Evolutionary conservation across 306 rosid species (phyloP), one percentile per base, ranked within the genome.

Genomic region (Cucurbita ficifolia): DNA sequence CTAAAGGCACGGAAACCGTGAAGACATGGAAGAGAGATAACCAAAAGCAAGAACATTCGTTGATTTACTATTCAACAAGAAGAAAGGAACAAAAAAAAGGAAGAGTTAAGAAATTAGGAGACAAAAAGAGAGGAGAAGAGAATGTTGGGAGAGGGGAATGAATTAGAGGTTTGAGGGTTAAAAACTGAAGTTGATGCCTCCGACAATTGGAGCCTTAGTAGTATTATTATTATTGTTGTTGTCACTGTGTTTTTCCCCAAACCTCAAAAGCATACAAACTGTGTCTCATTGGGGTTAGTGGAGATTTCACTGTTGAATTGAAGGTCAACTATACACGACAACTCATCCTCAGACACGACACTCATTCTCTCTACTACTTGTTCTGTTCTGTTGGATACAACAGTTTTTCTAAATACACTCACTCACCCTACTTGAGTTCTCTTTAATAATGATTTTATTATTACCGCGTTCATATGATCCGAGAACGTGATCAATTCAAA

Each of bases 281-380:
- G 58, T 82, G 80, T 83, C 85, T 80, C 86, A 68, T 76, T 64
- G 52, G 33, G 61, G 69, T 75, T 84, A 86, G 92, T 92, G 97
- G 92, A 83, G 80, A 68, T 80, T 84, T 77, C 38, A 85, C 93
- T 86, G 86, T 89, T 71, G 10, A 45, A 60, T 53, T 63, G 29
- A 68, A 85, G 82, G 94, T 90, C 97, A 93, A 93, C 96, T 88
- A 61, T 86, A 88, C 72, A 84, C 85, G 88, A 92, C 88, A 87
- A 81, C 76, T 8, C 61, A 52, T 46, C 33, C 4, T 0, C 35
- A 35, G n/a, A 42, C 72, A 64, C 49, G 29, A 64, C 49, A 49
- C n/a, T 49, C 53, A 49, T 13, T 39, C 42, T 29, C 33, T 29
- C 33, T 29, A 29, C 33, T 29, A 3, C 33, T 29, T 29, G 33